Percentiles rank a stretch among this genome's conserved stretches.
These are phyloP conservation scores for Polyporus tsugae DNA, from an alignment of 1,284 basidiomycete genomes.

Conservation along the genomic window DNA sequence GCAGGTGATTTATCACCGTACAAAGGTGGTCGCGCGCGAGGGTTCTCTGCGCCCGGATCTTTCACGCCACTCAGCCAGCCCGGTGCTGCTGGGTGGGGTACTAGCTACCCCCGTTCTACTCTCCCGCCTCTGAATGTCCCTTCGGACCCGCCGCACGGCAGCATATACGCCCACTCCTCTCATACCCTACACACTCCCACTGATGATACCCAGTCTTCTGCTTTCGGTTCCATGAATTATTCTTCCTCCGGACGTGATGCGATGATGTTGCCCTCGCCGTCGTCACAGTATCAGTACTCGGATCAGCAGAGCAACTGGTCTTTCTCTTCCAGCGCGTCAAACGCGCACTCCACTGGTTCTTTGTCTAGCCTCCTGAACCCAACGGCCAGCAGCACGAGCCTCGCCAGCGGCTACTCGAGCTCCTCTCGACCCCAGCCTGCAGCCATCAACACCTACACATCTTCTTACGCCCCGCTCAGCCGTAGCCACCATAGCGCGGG, in stretches of 20 bases:
- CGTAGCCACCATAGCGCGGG: conserved; percentile 69
- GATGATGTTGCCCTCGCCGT: conserved; percentile 54
- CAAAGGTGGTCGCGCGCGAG: conserved; percentile 68
- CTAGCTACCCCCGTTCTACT: conserved; percentile 67
- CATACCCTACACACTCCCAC: conserved; percentile 70
- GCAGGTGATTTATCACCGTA: conserved; percentile 52
- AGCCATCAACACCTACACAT: conserved; percentile 74
- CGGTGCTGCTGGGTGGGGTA: conserved; percentile 61
- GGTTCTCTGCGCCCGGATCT: conserved; percentile 82
- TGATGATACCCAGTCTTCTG: conserved; percentile 69
- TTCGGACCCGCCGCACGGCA: conserved; percentile 65
- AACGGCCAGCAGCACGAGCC: conserved; percentile 45
- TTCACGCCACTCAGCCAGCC: conserved; percentile 73
- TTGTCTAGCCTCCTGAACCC: conserved; percentile 84
- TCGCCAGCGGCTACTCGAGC: conserved; percentile 54
- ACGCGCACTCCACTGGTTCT: conserved; percentile 69
- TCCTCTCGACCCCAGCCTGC: conserved; percentile 44
- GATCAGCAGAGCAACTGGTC: conserved; percentile 67
- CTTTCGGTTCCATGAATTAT: conserved; percentile 61
- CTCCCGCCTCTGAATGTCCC: conserved; percentile 85
- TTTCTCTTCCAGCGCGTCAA: conserved; percentile 62
- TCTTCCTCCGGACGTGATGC: conserved; percentile 51
- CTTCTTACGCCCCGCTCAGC: conserved; percentile 69
- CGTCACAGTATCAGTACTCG: conserved; percentile 65
- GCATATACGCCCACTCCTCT: conserved; percentile 60